These are phyloP conservation scores for Selaginella tamariscina DNA, from an alignment of 75 land plant genomes.

Conservation along the genomic window DNA sequence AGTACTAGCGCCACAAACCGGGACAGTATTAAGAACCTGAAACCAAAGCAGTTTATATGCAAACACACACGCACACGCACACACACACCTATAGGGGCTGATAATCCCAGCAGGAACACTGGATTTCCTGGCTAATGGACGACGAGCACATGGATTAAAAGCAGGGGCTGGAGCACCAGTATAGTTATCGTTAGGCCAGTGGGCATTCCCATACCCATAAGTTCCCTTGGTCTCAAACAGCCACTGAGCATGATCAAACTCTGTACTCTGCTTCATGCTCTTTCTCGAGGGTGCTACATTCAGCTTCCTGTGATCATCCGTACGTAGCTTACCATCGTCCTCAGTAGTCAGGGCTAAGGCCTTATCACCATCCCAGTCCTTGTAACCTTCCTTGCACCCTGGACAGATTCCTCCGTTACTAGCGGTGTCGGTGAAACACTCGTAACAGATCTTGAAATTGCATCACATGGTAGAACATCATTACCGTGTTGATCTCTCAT, in stretches of 20 bases:
- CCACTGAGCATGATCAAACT: conserved; percentile 8
- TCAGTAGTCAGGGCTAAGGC: not conserved
- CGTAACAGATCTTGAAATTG: not conserved
- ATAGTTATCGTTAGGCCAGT: conserved; percentile 7
- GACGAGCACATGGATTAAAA: not conserved
- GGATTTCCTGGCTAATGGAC: not conserved
- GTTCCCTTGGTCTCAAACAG: conserved; percentile 10
- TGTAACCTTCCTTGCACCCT: not conserved
- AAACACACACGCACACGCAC: not conserved
- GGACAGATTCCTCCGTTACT: not conserved
- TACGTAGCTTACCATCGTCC: not conserved
- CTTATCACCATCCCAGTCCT: not conserved
- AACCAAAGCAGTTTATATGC: not conserved
- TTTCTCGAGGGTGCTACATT: not conserved
- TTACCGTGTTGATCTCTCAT: not conserved
- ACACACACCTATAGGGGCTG: not conserved
- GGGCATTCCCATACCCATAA: conserved; percentile 9
- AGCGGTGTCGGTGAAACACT: not conserved
- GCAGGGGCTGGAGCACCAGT: conserved; percentile 14
- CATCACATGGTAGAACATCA: not conserved
- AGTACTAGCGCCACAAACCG: not conserved
- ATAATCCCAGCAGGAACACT: conserved; percentile 4
- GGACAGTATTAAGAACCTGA: not conserved
- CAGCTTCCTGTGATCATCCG: not conserved
- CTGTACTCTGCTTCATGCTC: not conserved